Evolutionary conservation across 2,329 filamentous ascomycete species (phyloP), one percentile per base, ranked within the genome.

Genomic region (Grosmannia huntii): DNA sequence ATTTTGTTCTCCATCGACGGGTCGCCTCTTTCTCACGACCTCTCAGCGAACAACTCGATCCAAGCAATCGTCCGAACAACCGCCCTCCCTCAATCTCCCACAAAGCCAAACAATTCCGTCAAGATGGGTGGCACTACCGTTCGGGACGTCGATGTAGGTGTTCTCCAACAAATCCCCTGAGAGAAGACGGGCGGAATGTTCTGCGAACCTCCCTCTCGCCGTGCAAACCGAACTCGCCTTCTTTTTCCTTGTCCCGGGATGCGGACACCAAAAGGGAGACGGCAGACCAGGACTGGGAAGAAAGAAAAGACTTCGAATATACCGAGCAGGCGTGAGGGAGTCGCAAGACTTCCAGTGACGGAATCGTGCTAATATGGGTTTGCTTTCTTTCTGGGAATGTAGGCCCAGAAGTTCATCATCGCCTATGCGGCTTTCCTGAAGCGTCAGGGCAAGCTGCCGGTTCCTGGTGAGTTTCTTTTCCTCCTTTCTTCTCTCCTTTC

Each of bases 401-500:
- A 88, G 85, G 86, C 88, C 76, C 87, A 90, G 76, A 89, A 91
- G 80, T 94, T 94, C 82, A 91, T 94, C 79, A 50, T 62, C 69
- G 82, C 87, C 73, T 95, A 94, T 75, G 82, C 87, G 73, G 86
- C 83, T 71, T 95, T 94, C 84, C 77, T 95, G 83, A 94, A 94
- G 87, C 85, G 89, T 71, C 89, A 94, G 82, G 89, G 89, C 78
- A 92, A 92, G 82, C 87, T 94, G 68, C 87, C 87, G 73, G 89
- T 92, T 71, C 89, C 89, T 75, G 87, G 88, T 91, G 83, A 16
- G 60, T 55, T 10, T 23, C 23, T 10, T 23, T 10, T 48, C n/a
- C n/a, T n/a, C n/a, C n/a, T n/a, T n/a, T n/a, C n/a, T n/a, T n/a
- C n/a, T n/a, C n/a, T n/a, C n/a, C n/a, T n/a, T n/a, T n/a, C n/a